Conservation (phyloP, 129 eudicot genomes). For the Apium graveolens region DNA sequence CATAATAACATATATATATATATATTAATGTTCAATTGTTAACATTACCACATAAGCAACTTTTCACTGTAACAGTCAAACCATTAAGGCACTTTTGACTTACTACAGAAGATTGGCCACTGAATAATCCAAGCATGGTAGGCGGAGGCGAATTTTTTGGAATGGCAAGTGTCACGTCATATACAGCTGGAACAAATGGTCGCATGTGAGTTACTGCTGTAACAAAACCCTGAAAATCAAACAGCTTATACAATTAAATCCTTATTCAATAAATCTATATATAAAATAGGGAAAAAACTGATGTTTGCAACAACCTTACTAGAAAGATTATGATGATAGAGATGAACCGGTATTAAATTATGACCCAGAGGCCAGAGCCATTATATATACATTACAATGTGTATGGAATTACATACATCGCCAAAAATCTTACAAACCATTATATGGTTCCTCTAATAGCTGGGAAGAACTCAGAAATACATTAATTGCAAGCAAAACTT, state of each 20-base stretch:
- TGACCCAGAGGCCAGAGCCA: background rate
- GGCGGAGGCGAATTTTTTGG: slow-evolving; percentile 75
- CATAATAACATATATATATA: background rate
- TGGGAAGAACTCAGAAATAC: background rate
- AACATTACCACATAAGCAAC: background rate
- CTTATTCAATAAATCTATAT: background rate
- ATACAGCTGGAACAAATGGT: slow-evolving; percentile 82
- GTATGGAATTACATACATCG: background rate
- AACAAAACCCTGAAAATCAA: slow-evolving; percentile 66
- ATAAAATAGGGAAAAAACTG: background rate
- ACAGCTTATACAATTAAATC: background rate
- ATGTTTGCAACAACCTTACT: background rate
- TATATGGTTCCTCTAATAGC: background rate
- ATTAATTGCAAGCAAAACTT: background rate
- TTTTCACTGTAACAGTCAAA: background rate
- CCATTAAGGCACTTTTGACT: slow-evolving; percentile 13
- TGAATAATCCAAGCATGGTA: slow-evolving; percentile 75
- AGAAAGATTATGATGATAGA: background rate
- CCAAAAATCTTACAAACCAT: background rate
- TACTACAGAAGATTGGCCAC: slow-evolving; percentile 85
- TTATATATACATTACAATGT: background rate
- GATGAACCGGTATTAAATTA: background rate
- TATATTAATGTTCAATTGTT: background rate
- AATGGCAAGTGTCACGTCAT: slow-evolving; percentile 72
- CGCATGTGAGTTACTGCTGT: slow-evolving; percentile 88